Evolutionary conservation across 345 rosid genomes (phyloP), one percentile per base, ranked within the genome.

Genomic region (Linum lewisii): DNA sequence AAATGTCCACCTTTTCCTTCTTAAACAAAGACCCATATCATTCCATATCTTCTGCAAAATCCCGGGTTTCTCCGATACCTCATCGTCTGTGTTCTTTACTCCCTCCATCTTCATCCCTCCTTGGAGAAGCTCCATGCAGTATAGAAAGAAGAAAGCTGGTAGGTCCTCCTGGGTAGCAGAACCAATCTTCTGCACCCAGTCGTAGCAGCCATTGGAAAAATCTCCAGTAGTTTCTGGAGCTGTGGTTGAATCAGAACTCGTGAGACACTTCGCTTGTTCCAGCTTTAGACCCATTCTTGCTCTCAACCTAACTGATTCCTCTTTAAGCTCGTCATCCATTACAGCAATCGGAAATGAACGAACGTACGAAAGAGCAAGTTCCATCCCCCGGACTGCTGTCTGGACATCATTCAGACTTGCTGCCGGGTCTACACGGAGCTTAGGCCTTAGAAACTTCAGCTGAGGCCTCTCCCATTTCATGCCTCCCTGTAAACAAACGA

Each of bases 381-480:
- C 82, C 76, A 86, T 67, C 26, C 94, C 94, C 60, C 79, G 68
- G 52, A 86, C 51, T 51, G 72, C 69, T 29, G 70, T 66, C 54
- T 83, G 89, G 24, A 78, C 70, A 22, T 70, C 81, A 49, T 65
- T 60, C 58, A 83, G 32, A 62, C 79, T 79, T 59, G 66, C 70
- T 21, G 14, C 66, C 4, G 58, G 72, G 29, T 77, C 24, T 51
- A 61, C 18, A 47, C 56, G 58, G 10, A 10, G 2, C 14, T 70
- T 68, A 11, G 24, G 72, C 60, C 62, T 73, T 23, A 55, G 63
- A 61, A 76, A 70, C 63, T 70, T 66, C 57, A 75, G 67, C 67
- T 76, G 78, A 21, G 86, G 84, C 73, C 79, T 62, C 79, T 86
- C 94, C 82, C 85, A 81, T 23, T 37, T 26, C 72, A 77, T 61